phyloP scores from a whole-genome alignment of 1,284 basidiomycete species.

The Pseudozyma sp. region DNA sequence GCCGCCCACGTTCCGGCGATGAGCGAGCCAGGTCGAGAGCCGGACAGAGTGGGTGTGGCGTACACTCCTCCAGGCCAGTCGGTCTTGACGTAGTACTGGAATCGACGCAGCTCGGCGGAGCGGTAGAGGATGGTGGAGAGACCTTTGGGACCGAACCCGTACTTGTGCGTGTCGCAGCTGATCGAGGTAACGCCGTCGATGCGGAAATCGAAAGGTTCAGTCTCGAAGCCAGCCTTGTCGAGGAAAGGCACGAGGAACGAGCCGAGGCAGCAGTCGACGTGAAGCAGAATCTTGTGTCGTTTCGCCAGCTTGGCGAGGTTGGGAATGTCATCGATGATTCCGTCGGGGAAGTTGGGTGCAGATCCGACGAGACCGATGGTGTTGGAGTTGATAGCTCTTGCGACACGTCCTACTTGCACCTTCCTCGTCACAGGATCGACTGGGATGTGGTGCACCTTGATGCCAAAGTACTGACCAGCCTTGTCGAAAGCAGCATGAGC shows the following conservation, averaged over 20 bases:
- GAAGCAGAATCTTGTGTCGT: constrained; percentile 82
- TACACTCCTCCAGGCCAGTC: constrained; percentile 69
- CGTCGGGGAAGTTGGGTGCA: constrained; percentile 76
- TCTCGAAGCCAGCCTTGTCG: constrained; percentile 58
- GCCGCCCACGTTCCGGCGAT: constrained; percentile 97
- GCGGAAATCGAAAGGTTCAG: constrained; percentile 67
- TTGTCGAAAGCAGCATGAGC: constrained; percentile 97
- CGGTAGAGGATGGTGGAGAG: constrained; percentile 64
- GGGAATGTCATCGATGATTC: constrained; percentile 81
- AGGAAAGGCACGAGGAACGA: constrained; percentile 69
- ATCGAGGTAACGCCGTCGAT: constrained; percentile 66
- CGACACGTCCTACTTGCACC: constrained; percentile 81
- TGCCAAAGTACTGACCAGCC: constrained; percentile 86
- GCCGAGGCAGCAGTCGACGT: constrained; percentile 74
- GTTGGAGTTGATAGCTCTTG: constrained; percentile 71
- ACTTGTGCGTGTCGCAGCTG: constrained; percentile 68
- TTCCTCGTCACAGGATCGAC: constrained; percentile 85
- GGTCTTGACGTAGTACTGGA: constrained; percentile 68
- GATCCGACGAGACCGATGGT: constrained; percentile 83
- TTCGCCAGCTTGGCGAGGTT: constrained; percentile 82
- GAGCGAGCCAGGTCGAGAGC: constrained; percentile 82
- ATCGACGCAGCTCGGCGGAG: constrained; percentile 52
- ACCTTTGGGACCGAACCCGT: constrained; percentile 68
- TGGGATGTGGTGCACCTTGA: constrained; percentile 89
- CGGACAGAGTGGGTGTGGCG: constrained; percentile 58